Evolutionary conservation across 2,329 filamentous ascomycete species (phyloP), one percentile per base, ranked within the genome.

Genomic region (Orbilia ellipsospora): DNA sequence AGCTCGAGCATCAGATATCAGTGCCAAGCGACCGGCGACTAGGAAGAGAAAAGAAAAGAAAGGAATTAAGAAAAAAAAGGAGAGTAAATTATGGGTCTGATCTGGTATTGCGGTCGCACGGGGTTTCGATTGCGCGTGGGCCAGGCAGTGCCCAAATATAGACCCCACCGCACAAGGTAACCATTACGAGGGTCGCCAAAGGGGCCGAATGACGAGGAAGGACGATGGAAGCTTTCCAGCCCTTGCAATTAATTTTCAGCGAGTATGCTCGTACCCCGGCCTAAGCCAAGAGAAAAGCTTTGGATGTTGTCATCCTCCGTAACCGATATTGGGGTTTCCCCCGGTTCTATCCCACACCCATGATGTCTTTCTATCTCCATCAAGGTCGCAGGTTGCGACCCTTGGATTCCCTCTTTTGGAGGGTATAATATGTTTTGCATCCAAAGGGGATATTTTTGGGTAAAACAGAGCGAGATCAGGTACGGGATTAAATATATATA

Each of bases 131-230:
- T 72, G 65, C 57, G 57, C 36, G 20, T 36, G 31, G 2, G 31
- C 31, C 31, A 50, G 63, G 63, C 63, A 51, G 45, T 75, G 72
- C 59, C 70, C 72, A 75, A 75, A 75, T 75, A 64, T 75, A 75
- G 72, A 61, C 51, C 64, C 26, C 62, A 51, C 50, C 66, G 31
- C 42, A 28, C 16, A 51, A 63, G 20, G 70, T 55, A 75, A 69
- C 69, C 63, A 68, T 75, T 63, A 75, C 70, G 57, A 60, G 70
- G 63, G 54, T 61, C 31, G 31, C 31, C 31, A 36, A 36, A 36
- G 31, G 31, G 31, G 31, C 10, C 20, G 48, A 52, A 23, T 23
- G 48, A 52, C 44, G 52, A 18, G 44, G 44, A 18, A 48, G 44
- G 16, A 48, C 5, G 44, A 18, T n/a, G 16, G 16, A 48, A 67